A percentile compares a stretch with the other conserved stretches of the same genome.
Conservation (phyloP, 208 protist genomes). For the Crithidia thermophila region DNA sequence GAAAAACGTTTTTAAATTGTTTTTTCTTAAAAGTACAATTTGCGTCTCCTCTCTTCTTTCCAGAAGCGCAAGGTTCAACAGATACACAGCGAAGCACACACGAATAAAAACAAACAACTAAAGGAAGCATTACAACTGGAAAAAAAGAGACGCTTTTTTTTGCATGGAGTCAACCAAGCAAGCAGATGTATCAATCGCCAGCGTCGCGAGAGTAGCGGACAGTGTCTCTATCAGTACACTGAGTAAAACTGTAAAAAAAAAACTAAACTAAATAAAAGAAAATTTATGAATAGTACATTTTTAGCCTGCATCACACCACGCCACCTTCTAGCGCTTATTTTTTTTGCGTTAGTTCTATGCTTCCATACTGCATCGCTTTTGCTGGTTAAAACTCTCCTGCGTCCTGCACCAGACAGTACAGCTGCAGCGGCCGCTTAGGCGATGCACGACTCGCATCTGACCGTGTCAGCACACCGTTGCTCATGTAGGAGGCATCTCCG, state of each 20-base stretch:
- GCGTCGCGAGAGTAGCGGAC: no score
- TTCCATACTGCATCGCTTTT: neutral
- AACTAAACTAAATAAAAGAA: neutral
- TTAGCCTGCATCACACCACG: neutral
- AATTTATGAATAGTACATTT: neutral
- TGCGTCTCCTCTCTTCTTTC: no score
- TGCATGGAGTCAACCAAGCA: no score
- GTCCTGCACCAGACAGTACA: slow-evolving; percentile 82
- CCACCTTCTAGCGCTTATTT: neutral
- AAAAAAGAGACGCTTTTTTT: no score
- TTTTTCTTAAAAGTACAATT: no score
- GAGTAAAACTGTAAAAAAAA: neutral
- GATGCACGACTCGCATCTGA: neutral
- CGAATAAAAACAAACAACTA: no score
- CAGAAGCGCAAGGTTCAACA: no score
- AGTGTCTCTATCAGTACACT: neutral
- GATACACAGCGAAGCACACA: no score
- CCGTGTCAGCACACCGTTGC: neutral
- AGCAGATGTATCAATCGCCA: no score
- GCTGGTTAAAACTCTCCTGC: slow-evolving; percentile 52
- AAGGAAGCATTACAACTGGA: no score
- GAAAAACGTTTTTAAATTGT: no score
- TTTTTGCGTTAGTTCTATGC: neutral
- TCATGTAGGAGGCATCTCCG: neutral
- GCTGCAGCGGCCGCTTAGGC: slow-evolving; percentile 27